phyloP scores from a whole-genome alignment of 805 yeast species.

The Myxozyma sirexii region DNA sequence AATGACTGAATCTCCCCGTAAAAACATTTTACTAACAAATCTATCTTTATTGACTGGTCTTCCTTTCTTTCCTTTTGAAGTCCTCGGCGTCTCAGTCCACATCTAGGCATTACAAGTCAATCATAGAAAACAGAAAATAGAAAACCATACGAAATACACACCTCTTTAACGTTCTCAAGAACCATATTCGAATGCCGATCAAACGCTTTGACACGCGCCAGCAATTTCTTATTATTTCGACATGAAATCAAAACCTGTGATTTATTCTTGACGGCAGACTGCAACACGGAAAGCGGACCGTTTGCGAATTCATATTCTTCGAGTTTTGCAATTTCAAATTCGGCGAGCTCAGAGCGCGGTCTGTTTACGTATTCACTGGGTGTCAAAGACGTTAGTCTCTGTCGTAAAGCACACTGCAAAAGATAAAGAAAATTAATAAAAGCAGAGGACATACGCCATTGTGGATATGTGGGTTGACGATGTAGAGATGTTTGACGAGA shows the following conservation, averaged over 20 bases:
- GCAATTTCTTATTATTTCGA: slow-evolving; percentile 88
- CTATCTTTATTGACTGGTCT: slow-evolving; percentile 70
- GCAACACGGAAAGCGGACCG: slow-evolving; percentile 91
- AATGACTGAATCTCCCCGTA: slow-evolving; percentile 94
- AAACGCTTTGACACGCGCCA: slow-evolving; percentile 89
- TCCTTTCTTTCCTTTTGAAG: slow-evolving; percentile 69
- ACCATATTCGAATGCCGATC: slow-evolving; percentile 96
- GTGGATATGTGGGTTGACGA: background rate
- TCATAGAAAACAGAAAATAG: background rate
- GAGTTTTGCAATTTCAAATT: slow-evolving; percentile 72
- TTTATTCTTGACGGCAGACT: slow-evolving; percentile 73
- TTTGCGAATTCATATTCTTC: slow-evolving; percentile 88
- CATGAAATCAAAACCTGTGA: slow-evolving; percentile 84
- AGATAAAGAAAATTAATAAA: background rate
- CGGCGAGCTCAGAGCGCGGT: slow-evolving; percentile 78
- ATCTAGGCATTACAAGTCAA: slow-evolving; percentile 37
- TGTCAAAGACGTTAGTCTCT: background rate
- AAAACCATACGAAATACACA: too few relatives aligned
- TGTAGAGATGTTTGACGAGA: background rate
- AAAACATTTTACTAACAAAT: slow-evolving; percentile 83
- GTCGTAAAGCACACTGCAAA: background rate
- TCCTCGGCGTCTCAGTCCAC: slow-evolving; percentile 67
- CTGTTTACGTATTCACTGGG: slow-evolving; percentile 70
- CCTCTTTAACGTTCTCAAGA: slow-evolving; percentile 86
- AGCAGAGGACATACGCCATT: slow-evolving; percentile 31